A percentile compares a stretch with the other conserved stretches of the same genome.
Evolutionary conservation across 2,329 filamentous ascomycete genomes (phyloP).

Genomic region (Penicillium sp.): DNA sequence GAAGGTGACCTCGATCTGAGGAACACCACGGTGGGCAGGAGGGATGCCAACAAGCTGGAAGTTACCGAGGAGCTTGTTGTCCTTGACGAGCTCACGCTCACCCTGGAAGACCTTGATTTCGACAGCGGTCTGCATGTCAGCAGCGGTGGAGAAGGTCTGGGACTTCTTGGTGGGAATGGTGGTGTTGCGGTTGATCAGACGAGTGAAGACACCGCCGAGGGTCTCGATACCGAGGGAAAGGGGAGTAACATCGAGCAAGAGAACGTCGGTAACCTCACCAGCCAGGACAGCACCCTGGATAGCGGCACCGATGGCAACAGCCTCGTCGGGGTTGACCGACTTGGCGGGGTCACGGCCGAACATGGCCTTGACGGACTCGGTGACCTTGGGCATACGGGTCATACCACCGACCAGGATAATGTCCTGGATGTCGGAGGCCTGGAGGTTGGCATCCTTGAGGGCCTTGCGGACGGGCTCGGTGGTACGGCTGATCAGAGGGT

Average conservation of each 20-base stretch:
- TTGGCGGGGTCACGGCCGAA: slow-evolving; percentile 96
- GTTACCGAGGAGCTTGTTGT: slow-evolving; percentile 98
- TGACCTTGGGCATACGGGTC: slow-evolving; percentile 99
- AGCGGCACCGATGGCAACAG: slow-evolving; percentile 93
- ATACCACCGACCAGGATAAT: slow-evolving; percentile 98
- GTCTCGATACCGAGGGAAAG: slow-evolving; percentile 98
- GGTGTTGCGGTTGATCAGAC: slow-evolving; percentile 97
- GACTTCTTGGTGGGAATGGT: slow-evolving; percentile 99
- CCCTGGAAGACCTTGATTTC: slow-evolving; percentile 99
- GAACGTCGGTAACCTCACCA: slow-evolving; percentile 92
- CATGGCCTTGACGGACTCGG: slow-evolving; percentile 91
- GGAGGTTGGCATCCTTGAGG: slow-evolving; percentile 87
- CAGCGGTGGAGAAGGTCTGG: slow-evolving; percentile 93
- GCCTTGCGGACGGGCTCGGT: slow-evolving; percentile 94
- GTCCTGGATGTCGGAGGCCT: slow-evolving; percentile 92
- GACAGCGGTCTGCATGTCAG: slow-evolving; percentile 96
- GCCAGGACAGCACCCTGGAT: slow-evolving; percentile 96
- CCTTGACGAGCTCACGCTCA: slow-evolving; percentile 96
- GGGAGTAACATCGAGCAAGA: slow-evolving; percentile 92
- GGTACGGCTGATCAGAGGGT: slow-evolving; percentile 79
- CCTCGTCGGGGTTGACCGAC: slow-evolving; percentile 98
- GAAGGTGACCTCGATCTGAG: slow-evolving; percentile 96
- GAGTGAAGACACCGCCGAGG: slow-evolving; percentile 94
- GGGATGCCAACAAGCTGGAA: slow-evolving; percentile 98
- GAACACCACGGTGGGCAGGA: slow-evolving; percentile 90